Percentiles rank a stretch among this genome's conserved stretches.
Evolutionary conservation across 2,329 filamentous ascomycete genomes (phyloP).

Genomic region (Aspergillus sp.): DNA sequence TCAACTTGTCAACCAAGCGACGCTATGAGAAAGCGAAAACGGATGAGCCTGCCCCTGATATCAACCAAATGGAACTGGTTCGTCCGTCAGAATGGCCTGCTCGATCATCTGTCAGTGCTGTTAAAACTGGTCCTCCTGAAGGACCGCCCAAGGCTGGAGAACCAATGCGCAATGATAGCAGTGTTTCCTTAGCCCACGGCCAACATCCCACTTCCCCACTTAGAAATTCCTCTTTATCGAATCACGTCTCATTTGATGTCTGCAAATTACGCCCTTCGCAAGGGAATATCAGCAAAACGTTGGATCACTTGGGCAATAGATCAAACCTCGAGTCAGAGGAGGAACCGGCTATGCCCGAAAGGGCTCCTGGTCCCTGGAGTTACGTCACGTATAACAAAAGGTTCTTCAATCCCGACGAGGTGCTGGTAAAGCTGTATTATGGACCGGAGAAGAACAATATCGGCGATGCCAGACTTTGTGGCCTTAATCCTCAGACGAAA

Average conservation of each 20-base stretch:
- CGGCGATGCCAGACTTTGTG: slow-evolving; percentile 32
- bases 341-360: slow-evolving; percentile 8
- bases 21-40: slow-evolving; percentile 32
- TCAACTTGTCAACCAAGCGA: slow-evolving; percentile 27
- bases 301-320: background rate
- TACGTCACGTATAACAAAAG: slow-evolving; percentile 25
- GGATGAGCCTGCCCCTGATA: slow-evolving; percentile 37
- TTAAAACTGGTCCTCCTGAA: background rate
- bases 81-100: slow-evolving; percentile 33
- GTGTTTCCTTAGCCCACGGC: no score
- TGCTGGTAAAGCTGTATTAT: slow-evolving; percentile 30
- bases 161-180: background rate
- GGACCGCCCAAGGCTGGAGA: background rate
- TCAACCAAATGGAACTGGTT: slow-evolving; percentile 35
- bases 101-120: slow-evolving; percentile 6
- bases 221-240: background rate
- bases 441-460: slow-evolving; percentile 28
- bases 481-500: slow-evolving; percentile 15
- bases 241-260: background rate
- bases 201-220: background rate
- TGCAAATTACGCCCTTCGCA: background rate
- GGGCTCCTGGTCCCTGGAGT: slow-evolving; percentile 3
- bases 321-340: background rate
- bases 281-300: background rate
- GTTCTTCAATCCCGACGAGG: slow-evolving; percentile 29